These are phyloP conservation scores for Ophiostoma perfectum DNA, from an alignment of 2,329 filamentous ascomycete genomes.

Conservation along the genomic window DNA sequence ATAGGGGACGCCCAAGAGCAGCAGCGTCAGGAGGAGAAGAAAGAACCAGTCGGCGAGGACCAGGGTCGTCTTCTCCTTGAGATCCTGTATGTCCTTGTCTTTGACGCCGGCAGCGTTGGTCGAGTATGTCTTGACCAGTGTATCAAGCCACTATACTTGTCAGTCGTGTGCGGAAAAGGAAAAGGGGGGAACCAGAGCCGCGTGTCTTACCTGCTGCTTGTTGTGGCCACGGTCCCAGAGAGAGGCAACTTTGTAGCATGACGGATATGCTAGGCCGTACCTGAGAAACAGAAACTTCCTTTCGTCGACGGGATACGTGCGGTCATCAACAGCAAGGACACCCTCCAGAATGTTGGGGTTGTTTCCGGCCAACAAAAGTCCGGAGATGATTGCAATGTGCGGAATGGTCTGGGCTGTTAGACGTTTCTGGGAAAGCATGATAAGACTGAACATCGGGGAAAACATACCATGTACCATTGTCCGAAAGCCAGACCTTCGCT, in stretches of 20 bases:
- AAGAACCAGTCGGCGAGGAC: constrained; percentile 25
- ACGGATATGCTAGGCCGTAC: constrained; percentile 27
- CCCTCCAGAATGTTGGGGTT: constrained; percentile 32
- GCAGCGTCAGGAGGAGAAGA: constrained; percentile 24
- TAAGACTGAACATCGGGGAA: background rate
- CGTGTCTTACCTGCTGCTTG: constrained; percentile 25
- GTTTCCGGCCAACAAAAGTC: constrained; percentile 30
- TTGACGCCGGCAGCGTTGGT: too few relatives aligned
- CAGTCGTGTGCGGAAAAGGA: background rate
- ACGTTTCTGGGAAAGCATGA: background rate
- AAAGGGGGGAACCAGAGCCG: background rate
- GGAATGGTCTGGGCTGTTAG: constrained; percentile 27
- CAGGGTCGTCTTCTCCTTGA: constrained; percentile 24
- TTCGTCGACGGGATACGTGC: background rate
- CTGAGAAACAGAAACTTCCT: constrained; percentile 5
- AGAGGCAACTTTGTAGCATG: constrained; percentile 30
- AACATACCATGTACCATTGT: constrained; percentile 28
- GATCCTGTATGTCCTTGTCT: constrained; percentile 24
- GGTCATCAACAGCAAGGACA: constrained; percentile 26
- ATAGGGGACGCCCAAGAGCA: constrained; percentile 27
- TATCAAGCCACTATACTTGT: constrained; percentile 27
- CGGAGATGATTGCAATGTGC: constrained; percentile 30
- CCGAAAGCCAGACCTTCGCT: constrained; percentile 26
- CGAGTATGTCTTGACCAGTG: constrained; percentile 23
- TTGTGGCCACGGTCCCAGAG: constrained; percentile 30